phyloP scores from a whole-genome alignment of 75 land plant species.

The Selaginella moellendorffii region DNA sequence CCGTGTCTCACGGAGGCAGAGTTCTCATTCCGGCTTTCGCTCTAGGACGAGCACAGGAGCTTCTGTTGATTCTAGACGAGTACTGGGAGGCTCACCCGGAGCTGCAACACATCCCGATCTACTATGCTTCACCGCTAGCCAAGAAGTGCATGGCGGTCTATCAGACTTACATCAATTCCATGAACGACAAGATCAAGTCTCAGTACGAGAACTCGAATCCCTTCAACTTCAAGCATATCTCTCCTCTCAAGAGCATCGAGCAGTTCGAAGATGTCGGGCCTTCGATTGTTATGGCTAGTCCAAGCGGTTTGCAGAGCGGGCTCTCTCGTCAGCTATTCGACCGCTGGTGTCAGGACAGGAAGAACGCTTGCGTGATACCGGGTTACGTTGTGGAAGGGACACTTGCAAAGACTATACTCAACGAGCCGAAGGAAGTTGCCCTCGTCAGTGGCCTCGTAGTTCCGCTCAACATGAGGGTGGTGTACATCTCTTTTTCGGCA shows the following conservation, averaged over 20 bases:
- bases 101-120: constrained; percentile 83
- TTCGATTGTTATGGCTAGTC: constrained; percentile 94
- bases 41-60: constrained; percentile 95
- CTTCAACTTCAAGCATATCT: constrained; percentile 82
- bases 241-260: constrained; percentile 66
- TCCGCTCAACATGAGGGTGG: constrained; percentile 79
- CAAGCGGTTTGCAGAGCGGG: constrained; percentile 84
- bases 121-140: constrained; percentile 96
- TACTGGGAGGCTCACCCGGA: constrained; percentile 94
- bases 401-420: constrained; percentile 75
- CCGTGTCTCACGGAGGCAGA: constrained; percentile 47
- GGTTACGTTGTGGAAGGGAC: constrained; percentile 96
- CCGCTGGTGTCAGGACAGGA: constrained; percentile 84
- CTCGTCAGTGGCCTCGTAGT: constrained; percentile 82
- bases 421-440: constrained; percentile 94
- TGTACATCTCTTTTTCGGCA: constrained; percentile 96
- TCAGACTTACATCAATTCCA: constrained; percentile 91
- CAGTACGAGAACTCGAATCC: constrained; percentile 77
- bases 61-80: constrained; percentile 86
- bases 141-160: constrained; percentile 89
- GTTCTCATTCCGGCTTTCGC: constrained; percentile 96
- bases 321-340: constrained; percentile 91
- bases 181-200: constrained; percentile 76
- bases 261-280: constrained; percentile 83
- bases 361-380: constrained; percentile 86